Evolutionary conservation across 805 yeast genomes (phyloP).

Genomic region (Candida boidinii): DNA sequence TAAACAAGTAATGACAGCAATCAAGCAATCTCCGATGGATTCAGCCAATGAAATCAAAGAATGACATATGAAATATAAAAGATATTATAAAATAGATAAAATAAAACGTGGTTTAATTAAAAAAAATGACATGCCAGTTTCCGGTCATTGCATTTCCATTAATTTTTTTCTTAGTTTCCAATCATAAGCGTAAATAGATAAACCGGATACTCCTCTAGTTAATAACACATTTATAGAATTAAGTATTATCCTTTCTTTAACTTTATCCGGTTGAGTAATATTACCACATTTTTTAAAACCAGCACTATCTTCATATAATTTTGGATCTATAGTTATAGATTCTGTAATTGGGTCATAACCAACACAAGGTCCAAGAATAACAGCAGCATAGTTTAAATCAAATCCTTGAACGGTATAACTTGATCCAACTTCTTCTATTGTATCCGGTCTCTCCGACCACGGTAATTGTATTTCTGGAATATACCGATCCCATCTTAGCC

Average conservation of each 20-base stretch:
- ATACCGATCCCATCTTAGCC: slow-evolving; percentile 38
- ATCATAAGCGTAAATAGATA: slow-evolving; percentile 35
- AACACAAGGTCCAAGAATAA: slow-evolving; percentile 34
- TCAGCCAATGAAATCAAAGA: too few species aligned
- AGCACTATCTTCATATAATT: slow-evolving; percentile 35
- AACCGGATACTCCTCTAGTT: slow-evolving; percentile 36
- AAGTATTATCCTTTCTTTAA: slow-evolving; percentile 31
- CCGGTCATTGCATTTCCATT: too few species aligned
- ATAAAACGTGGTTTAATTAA: too few species aligned
- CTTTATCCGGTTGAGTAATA: slow-evolving; percentile 25
- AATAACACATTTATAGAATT: slow-evolving; percentile 36
- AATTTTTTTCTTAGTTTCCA: slow-evolving; percentile 27
- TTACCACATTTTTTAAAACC: slow-evolving; percentile 35
- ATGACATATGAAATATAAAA: too few species aligned
- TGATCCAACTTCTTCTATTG: slow-evolving; percentile 39
- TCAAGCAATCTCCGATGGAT: too few species aligned
- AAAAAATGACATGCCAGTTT: too few species aligned
- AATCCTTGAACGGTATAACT: slow-evolving; percentile 41
- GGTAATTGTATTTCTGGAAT: slow-evolving; percentile 30
- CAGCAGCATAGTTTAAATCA: slow-evolving; percentile 38
- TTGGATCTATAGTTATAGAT: slow-evolving; percentile 24
- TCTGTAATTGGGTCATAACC: slow-evolving; percentile 29
- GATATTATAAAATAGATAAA: too few species aligned
- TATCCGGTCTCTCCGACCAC: slow-evolving; percentile 37
- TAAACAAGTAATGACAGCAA: too few species aligned